Evolutionary conservation across 2,329 filamentous ascomycete genomes (phyloP), one percentile per base, ranked within the genome.

Genomic region (Pseudocercospora ulei): DNA sequence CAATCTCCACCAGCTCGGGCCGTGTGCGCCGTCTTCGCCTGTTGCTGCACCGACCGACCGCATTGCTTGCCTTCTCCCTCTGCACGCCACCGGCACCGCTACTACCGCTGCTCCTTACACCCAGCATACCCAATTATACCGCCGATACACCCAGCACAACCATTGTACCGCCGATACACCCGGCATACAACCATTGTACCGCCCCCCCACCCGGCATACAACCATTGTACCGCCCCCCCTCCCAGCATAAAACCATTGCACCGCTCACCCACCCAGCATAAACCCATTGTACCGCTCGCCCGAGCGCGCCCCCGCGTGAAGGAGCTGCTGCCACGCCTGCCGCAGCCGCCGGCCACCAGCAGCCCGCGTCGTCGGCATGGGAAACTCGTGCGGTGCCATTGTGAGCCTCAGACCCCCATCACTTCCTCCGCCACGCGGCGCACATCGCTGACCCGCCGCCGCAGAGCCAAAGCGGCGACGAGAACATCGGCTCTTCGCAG

Each of bases 401-500:
- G 38, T 40, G 23, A 34, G 38, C 28, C 30, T 35, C 16, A 17
- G 12, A 11, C 38, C 20, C 20, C 25, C 29, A n/a, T 26, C 22
- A 31, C 4, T 26, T 19, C 22, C 3, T 8, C 25, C n/a, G 11
- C 24, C 7, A 14, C 9, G 18, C 6, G 12, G 20, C 22, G 17
- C 16, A 35, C 31, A 5, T 35, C 17, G 17, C 23, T 19, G 14
- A 30, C 30, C 13, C n/a, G 9, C 9, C n/a, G n/a, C n/a, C n/a
- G n/a, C n/a, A 35, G 38, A 39, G 38, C 22, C 38, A 44, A 26
- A 53, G 39, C 42, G 34, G 45, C 39, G 53, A 55, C 34, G 17
- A 35, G 43, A 58, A 55, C 14, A 39, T 56, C 14, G 56, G 55
- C 25, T 51, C 50, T 7, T 33, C 49, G 17, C 41, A 50, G 26